Evolutionary conservation across 225 moss, liverwort and hornwort species (phyloP).

Genomic region (Thuidium tamariscinum): DNA sequence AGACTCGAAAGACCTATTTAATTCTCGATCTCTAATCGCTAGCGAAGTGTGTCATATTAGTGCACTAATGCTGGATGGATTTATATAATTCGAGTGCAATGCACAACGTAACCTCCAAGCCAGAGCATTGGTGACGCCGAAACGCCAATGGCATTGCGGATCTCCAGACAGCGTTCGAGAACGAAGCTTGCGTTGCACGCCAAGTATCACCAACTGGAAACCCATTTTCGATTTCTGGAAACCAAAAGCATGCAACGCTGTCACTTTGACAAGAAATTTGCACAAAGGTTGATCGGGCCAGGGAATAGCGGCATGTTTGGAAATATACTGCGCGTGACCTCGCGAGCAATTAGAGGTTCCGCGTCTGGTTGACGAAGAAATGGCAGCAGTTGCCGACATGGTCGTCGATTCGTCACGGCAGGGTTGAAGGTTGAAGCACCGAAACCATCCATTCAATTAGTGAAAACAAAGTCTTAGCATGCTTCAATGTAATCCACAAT

Average conservation of each 20-base stretch:
- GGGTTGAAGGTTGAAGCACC: background rate
- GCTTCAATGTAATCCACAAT: too few relatives aligned
- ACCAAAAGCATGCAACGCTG: background rate
- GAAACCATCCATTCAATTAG: too few relatives aligned
- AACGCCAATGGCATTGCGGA: background rate
- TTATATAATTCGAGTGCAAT: background rate
- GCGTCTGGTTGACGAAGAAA: background rate
- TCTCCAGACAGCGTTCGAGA: background rate
- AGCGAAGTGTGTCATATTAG: background rate
- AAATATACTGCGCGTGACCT: background rate
- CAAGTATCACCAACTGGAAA: background rate
- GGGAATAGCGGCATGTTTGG: background rate
- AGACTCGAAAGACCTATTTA: background rate
- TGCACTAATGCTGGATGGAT: background rate
- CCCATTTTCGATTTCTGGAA: background rate
- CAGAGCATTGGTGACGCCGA: background rate
- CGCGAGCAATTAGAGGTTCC: background rate
- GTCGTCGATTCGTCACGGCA: background rate
- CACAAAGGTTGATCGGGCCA: background rate
- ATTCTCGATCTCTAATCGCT: background rate
- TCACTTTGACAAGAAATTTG: background rate
- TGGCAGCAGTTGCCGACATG: background rate
- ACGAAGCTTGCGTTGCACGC: slow-evolving; percentile 11
- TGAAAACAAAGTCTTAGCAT: too few relatives aligned
- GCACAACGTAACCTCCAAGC: slow-evolving; percentile 9